phyloP scores from a whole-genome alignment of 192 early-diverging fungal species.

The Thamnidium elegans region DNA sequence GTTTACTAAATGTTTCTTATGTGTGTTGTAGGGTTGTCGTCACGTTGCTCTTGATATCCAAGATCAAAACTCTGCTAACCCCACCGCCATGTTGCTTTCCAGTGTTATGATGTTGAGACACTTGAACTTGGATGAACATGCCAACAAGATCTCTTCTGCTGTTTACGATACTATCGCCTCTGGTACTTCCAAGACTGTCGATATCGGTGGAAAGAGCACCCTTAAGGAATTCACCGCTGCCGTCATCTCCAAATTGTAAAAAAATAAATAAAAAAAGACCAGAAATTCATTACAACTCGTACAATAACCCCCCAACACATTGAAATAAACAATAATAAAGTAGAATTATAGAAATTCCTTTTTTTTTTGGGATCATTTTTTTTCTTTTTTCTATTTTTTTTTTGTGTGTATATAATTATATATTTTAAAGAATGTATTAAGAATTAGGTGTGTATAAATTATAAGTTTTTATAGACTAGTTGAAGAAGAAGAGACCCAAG shows the following conservation, averaged over 20 bases:
- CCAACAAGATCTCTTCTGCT: slow-evolving; percentile 87
- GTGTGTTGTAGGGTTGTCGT: slow-evolving; percentile 73
- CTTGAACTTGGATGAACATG: slow-evolving; percentile 85
- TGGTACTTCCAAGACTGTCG: slow-evolving; percentile 77
- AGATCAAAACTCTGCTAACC: slow-evolving; percentile 95
- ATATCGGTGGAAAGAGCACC: slow-evolving; percentile 82
- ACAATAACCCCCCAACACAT: too few species aligned
- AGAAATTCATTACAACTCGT: too few species aligned
- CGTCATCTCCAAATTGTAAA: slow-evolving; percentile 75
- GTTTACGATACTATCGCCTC: slow-evolving; percentile 84
- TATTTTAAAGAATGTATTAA: not conserved
- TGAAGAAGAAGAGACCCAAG: slow-evolving; percentile 6
- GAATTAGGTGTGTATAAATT: not conserved
- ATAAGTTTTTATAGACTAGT: too few species aligned
- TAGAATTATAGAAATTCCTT: too few species aligned
- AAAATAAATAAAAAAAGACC: not conserved
- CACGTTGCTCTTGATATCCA: slow-evolving; percentile 97
- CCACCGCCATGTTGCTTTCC: slow-evolving; percentile 88
- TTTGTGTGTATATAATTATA: not conserved
- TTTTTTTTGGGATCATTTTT: too few species aligned
- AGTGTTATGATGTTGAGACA: slow-evolving; percentile 96
- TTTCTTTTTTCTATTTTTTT: not conserved
- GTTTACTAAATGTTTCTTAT: not conserved
- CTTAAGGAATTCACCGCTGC: slow-evolving; percentile 94
- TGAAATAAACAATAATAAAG: too few species aligned